Percentiles rank a stretch among this genome's conserved stretches.
Evolutionary conservation across 2,329 filamentous ascomycete species (phyloP).

Genomic region (Sporothrix humicola): DNA sequence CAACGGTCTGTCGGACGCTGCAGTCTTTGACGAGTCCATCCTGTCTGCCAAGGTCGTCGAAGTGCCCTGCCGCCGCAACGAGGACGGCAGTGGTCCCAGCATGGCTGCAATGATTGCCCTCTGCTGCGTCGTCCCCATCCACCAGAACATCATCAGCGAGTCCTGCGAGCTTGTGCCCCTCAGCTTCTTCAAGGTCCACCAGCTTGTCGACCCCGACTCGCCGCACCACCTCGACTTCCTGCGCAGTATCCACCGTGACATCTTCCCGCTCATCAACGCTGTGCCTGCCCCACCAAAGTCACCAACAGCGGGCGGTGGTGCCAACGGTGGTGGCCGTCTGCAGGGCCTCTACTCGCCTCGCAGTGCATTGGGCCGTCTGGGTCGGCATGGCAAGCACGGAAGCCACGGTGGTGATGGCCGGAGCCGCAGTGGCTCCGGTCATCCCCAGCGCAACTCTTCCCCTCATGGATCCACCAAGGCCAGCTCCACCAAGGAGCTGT

Average conservation of each 20-base stretch:
- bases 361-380: slow-evolving; percentile 1
- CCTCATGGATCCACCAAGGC: slow-evolving; percentile 27
- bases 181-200: slow-evolving; percentile 55
- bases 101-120: slow-evolving; percentile 49
- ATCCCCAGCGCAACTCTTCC: slow-evolving; percentile 28
- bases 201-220: slow-evolving; percentile 33
- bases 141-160: slow-evolving; percentile 52
- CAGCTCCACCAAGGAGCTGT: slow-evolving; percentile 34
- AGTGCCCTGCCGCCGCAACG: slow-evolving; percentile 47
- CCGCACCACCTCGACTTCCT: slow-evolving; percentile 34
- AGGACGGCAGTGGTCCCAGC: slow-evolving; percentile 26
- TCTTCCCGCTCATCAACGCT: slow-evolving; percentile 32
- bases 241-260: slow-evolving; percentile 33
- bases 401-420: neutral
- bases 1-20: slow-evolving; percentile 50
- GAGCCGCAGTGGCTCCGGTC: neutral
- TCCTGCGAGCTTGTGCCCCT: slow-evolving; percentile 56
- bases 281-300: slow-evolving; percentile 8
- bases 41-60: slow-evolving; percentile 52
- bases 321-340: neutral
- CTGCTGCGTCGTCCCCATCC: slow-evolving; percentile 56
- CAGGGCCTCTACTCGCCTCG: slow-evolving; percentile 10
- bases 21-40: slow-evolving; percentile 54
- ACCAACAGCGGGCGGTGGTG: neutral
- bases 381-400: slow-evolving; percentile 16